Conservation (phyloP, 2,329 filamentous ascomycete species). For the Verticillium albo-atrum region DNA sequence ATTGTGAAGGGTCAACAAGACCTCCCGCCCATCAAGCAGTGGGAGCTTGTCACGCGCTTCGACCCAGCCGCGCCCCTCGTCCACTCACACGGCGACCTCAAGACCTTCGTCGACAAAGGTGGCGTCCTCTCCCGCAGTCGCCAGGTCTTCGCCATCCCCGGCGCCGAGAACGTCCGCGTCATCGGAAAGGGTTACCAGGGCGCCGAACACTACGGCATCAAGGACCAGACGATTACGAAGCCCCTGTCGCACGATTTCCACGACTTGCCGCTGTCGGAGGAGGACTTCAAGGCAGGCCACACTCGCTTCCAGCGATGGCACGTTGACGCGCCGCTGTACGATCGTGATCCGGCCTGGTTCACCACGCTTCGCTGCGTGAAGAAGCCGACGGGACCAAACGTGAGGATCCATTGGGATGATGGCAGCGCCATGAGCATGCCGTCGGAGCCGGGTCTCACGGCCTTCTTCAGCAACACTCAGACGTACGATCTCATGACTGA, state of each 20-base stretch:
- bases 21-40: constrained; percentile 35
- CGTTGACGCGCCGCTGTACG: constrained; percentile 41
- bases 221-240: constrained; percentile 24
- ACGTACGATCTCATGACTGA: constrained; percentile 33
- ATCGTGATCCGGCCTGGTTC: constrained; percentile 34
- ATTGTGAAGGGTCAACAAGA: constrained; percentile 36
- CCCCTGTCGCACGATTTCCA: constrained; percentile 33
- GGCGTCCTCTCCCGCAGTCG: constrained; percentile 27
- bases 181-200: constrained; percentile 42
- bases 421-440: constrained; percentile 34
- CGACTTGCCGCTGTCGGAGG: constrained; percentile 20
- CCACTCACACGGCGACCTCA: constrained; percentile 35
- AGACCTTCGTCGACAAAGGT: constrained; percentile 33
- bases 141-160: constrained; percentile 31
- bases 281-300: constrained; percentile 32
- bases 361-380: constrained; percentile 35
- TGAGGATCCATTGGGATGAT: constrained; percentile 37
- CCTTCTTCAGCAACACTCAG: constrained; percentile 37
- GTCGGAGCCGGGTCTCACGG: constrained; percentile 35
- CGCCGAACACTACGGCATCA: constrained; percentile 36
- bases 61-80: constrained; percentile 34
- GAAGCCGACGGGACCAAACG: constrained; percentile 26
- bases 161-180: constrained; percentile 37
- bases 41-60: constrained; percentile 38
- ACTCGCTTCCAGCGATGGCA: constrained; percentile 44